Evolutionary conservation across 192 early-diverging fungal species (phyloP).

Genomic region (Phlyctochytrium arcticum): DNA sequence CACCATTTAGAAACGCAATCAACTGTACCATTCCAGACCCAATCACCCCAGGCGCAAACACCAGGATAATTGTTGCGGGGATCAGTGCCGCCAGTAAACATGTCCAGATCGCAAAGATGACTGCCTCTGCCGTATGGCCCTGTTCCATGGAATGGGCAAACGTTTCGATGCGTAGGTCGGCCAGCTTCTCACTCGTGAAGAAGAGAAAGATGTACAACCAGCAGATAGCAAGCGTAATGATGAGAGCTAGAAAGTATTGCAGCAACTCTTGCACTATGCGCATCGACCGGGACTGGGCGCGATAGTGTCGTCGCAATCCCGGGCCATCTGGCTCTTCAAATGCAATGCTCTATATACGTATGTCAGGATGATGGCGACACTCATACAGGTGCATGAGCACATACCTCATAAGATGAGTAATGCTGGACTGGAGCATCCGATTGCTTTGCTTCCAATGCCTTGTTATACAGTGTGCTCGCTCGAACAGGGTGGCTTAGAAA

Average conservation of each 20-base stretch:
- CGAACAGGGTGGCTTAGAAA: not conserved
- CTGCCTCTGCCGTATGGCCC: constrained; percentile 1
- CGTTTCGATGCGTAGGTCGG: constrained; percentile 20
- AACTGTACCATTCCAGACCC: constrained; percentile 39
- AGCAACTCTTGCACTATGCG: constrained; percentile 11
- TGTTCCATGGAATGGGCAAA: constrained; percentile 13
- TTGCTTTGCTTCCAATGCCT: not conserved
- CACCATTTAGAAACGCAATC: constrained; percentile 35
- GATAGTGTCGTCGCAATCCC: constrained; percentile 29
- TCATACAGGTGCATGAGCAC: not conserved
- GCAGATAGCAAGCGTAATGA: constrained; percentile 18
- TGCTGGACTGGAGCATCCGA: not conserved
- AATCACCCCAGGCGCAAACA: constrained; percentile 19
- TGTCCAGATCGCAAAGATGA: constrained; percentile 29
- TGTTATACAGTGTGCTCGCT: not conserved
- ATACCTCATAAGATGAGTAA: not conserved
- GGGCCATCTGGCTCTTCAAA: constrained; percentile 38
- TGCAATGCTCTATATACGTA: constrained; percentile 27
- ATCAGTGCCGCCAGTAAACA: constrained; percentile 14
- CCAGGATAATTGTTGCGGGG: constrained; percentile 18
- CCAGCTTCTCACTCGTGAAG: constrained; percentile 27
- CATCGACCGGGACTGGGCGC: constrained; percentile 1
- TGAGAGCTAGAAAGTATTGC: constrained; percentile 24
- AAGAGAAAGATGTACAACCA: constrained; percentile 21
- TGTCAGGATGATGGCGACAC: not conserved